Evolutionary conservation across 805 yeast genomes (phyloP).

Genomic region (Schwanniomyces sp.): DNA sequence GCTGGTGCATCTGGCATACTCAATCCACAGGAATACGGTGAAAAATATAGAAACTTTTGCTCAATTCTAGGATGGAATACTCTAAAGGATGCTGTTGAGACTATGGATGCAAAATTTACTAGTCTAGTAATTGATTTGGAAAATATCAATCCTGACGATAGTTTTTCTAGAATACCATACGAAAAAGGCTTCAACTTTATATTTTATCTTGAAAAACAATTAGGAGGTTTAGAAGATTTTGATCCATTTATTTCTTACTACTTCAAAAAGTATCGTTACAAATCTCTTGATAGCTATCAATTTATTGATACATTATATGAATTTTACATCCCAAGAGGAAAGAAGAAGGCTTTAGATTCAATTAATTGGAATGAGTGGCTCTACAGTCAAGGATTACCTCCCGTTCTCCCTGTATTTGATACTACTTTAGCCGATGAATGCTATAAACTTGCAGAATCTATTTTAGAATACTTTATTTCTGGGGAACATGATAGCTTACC

Average conservation of each 20-base stretch:
- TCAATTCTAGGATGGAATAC: slow-evolving; percentile 33
- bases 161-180: slow-evolving; percentile 33
- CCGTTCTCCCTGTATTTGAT: slow-evolving; percentile 23
- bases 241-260: slow-evolving; percentile 29
- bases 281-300: slow-evolving; percentile 25
- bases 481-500: slow-evolving; percentile 4
- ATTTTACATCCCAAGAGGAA: slow-evolving; percentile 19
- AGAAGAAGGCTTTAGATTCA: slow-evolving; percentile 17
- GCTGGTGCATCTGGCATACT: slow-evolving; percentile 17
- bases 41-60: slow-evolving; percentile 28
- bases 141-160: slow-evolving; percentile 26
- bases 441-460: slow-evolving; percentile 19
- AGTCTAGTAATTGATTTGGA: slow-evolving; percentile 21
- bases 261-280: slow-evolving; percentile 25
- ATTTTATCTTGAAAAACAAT: slow-evolving; percentile 21
- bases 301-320: slow-evolving; percentile 25
- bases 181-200: slow-evolving; percentile 37
- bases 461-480: slow-evolving; percentile 13
- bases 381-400: slow-evolving; percentile 26
- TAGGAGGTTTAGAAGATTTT: slow-evolving; percentile 24
- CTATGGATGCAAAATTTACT: slow-evolving; percentile 20
- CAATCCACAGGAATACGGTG: slow-evolving; percentile 25
- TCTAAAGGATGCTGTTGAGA: slow-evolving; percentile 21
- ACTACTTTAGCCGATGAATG: slow-evolving; percentile 28
- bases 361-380: slow-evolving; percentile 32